These are phyloP conservation scores for Phylloporus arenicola DNA, from an alignment of 768 basidiomycete species.

Conservation along the genomic window DNA sequence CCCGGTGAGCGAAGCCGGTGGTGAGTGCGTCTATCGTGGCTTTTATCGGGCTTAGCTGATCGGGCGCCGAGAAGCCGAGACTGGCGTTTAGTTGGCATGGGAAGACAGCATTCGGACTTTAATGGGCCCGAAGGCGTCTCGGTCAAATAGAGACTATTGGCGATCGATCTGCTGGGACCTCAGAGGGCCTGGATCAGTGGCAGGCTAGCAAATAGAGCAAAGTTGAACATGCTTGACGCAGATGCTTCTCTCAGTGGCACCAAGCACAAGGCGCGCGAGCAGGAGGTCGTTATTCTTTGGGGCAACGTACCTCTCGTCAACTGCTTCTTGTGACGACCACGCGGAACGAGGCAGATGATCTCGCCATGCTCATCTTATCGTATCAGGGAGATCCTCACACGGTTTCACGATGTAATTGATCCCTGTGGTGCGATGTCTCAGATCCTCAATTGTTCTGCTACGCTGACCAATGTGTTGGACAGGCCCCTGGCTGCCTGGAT, in stretches of 20 bases:
- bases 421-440: background rate
- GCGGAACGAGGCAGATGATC: background rate
- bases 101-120: no score
- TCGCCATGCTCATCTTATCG: background rate
- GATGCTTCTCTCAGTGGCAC: background rate
- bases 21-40: no score
- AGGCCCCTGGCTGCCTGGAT: background rate
- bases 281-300: background rate
- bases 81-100: no score
- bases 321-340: background rate
- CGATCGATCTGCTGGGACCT: no score
- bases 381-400: background rate
- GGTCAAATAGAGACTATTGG: no score
- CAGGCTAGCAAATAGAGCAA: no score
- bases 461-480: background rate
- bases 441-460: background rate
- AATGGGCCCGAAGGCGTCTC: no score
- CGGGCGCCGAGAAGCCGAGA: no score
- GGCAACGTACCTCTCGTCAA: background rate
- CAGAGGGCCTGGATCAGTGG: no score
- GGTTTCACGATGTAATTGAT: background rate
- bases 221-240: no score
- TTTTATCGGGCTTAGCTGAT: no score
- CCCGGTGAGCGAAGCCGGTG: no score
- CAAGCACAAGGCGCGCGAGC: background rate